phyloP scores from a whole-genome alignment of 2,329 filamentous ascomycete genomes.

The Colletotrichum neosansevieriae region DNA sequence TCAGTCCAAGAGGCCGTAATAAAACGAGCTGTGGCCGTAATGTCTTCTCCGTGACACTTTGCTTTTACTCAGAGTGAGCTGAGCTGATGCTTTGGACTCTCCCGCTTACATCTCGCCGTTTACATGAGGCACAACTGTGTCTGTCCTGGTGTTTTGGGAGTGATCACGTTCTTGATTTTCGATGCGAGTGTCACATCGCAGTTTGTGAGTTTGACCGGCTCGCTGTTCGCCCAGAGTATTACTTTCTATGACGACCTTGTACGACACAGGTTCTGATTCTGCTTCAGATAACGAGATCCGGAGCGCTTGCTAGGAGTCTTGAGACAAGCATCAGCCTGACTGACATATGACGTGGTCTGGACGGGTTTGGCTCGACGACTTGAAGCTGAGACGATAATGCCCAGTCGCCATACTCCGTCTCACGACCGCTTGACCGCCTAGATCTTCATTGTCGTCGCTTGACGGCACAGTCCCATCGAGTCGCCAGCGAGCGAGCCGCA shows the following conservation, averaged over 20 bases:
- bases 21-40: neutral
- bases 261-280: neutral
- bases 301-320: neutral
- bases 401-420: neutral
- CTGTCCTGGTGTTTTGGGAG: neutral
- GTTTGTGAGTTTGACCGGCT: no score
- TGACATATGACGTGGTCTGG: no score
- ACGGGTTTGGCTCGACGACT: neutral
- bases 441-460: slow-evolving; percentile 4
- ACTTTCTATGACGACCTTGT: neutral
- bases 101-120: neutral
- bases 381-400: neutral
- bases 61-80: neutral
- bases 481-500: neutral
- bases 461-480: neutral
- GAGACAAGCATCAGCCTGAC: neutral
- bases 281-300: neutral
- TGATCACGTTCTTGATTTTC: neutral
- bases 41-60: neutral
- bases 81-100: neutral
- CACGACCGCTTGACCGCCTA: neutral
- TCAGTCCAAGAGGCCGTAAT: no score
- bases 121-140: neutral
- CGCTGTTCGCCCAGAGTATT: neutral
- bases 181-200: neutral